phyloP scores from a whole-genome alignment of 495 filamentous ascomycete genomes.

The Patellaria atrata region DNA sequence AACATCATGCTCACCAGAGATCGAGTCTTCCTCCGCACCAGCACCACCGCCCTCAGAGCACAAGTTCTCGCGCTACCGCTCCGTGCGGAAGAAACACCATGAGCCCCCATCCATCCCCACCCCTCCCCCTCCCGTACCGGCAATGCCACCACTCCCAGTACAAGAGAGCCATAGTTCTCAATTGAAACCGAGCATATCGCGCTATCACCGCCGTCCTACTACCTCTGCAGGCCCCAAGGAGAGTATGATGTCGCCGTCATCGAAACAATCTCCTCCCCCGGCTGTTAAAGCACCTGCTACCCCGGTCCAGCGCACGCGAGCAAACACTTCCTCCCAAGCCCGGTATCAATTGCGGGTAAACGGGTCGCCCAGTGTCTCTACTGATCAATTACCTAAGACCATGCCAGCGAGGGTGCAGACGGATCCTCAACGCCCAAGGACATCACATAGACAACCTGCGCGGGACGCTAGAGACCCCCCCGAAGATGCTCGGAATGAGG shows the following conservation, averaged over 20 bases:
- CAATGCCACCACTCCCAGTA: background rate
- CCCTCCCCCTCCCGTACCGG: conserved; percentile 5
- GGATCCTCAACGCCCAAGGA: background rate
- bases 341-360: too few species aligned
- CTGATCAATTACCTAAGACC: too few species aligned
- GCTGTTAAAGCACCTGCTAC: conserved; percentile 1
- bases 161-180: conserved; percentile 13
- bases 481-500: conserved; percentile 13
- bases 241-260: conserved; percentile 3
- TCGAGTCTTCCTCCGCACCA: conserved; percentile 8
- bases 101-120: conserved; percentile 4
- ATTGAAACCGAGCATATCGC: conserved; percentile 25
- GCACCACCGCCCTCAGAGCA: too few species aligned
- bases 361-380: too few species aligned
- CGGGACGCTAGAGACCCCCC: conserved; percentile 6
- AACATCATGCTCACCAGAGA: conserved; percentile 18
- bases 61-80: conserved; percentile 25
- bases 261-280: background rate
- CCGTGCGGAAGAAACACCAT: conserved; percentile 12
- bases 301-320: background rate
- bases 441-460: background rate
- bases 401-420: background rate
- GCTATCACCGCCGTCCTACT: conserved; percentile 23
- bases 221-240: conserved; percentile 9
- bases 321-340: too few species aligned